These are phyloP conservation scores for Amaranthus hypochondriacus DNA, from an alignment of 148 eudicot genomes.

Conservation along the genomic window DNA sequence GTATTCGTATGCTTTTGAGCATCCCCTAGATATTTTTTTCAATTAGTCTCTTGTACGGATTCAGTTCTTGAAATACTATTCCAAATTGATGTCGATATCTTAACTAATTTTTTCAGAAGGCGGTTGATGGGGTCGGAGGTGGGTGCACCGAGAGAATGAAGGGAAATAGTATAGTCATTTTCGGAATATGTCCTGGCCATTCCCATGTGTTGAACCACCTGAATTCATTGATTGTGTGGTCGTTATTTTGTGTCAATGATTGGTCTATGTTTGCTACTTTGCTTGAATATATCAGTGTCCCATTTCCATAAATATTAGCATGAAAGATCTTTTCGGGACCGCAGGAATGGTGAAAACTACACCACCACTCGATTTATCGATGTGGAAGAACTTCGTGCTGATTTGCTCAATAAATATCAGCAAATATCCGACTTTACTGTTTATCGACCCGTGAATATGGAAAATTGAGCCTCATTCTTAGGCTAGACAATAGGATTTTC, in stretches of 20 bases:
- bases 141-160: conserved; percentile 3
- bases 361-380: not conserved
- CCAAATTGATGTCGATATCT: not conserved
- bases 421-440: not conserved
- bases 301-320: not conserved
- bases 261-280: not conserved
- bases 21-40: conserved; percentile 4
- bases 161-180: not conserved
- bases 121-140: not conserved
- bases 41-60: not conserved
- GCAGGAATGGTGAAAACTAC: not conserved
- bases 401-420: not conserved
- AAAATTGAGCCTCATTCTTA: too few species aligned
- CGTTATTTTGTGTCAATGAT: conserved; percentile 1
- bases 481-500: not conserved
- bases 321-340: conserved; percentile 1
- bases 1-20: conserved; percentile 14
- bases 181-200: not conserved
- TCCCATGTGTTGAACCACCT: not conserved
- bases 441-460: too few species aligned
- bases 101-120: not conserved
- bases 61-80: not conserved
- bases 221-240: not conserved
- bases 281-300: not conserved
- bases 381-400: not conserved